A percentile compares a stretch with the other conserved stretches of the same genome.
Conservation (phyloP, 2,329 filamentous ascomycete genomes). For the Xylariales sp. region DNA sequence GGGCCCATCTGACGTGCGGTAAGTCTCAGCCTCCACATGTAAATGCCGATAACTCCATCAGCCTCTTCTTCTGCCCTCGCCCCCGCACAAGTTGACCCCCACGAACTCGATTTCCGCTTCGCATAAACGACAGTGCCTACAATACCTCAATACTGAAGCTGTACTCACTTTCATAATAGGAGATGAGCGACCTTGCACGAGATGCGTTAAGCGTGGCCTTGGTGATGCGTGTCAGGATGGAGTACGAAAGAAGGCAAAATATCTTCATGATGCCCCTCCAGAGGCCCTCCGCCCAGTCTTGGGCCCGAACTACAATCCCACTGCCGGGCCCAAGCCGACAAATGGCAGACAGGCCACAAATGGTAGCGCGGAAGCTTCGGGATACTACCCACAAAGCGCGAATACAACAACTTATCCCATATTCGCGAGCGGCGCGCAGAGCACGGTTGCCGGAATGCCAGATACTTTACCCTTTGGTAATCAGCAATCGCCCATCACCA, state of each 20-base stretch:
- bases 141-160: conserved; percentile 31
- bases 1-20: conserved; percentile 98
- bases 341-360: conserved; percentile 62
- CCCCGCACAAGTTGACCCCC: conserved; percentile 38
- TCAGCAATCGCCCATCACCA: conserved; percentile 79
- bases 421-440: conserved; percentile 60
- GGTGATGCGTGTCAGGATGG: conserved; percentile 95
- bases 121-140: conserved; percentile 3
- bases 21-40: conserved; percentile 60
- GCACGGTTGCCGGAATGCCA: conserved; percentile 58
- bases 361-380: conserved; percentile 59
- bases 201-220: conserved; percentile 93
- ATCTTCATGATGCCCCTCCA: conserved; percentile 93
- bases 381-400: conserved; percentile 62
- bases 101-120: conserved; percentile 32
- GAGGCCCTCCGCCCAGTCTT: conserved; percentile 90
- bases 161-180: conserved; percentile 63
- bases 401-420: conserved; percentile 62
- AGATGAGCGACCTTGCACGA: conserved; percentile 91
- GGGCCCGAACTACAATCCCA: conserved; percentile 75
- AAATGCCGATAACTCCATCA: conserved; percentile 42
- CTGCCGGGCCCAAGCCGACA: conserved; percentile 58
- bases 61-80: conserved; percentile 34
- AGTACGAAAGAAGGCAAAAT: conserved; percentile 98
- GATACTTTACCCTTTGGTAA: conserved; percentile 67